These are phyloP conservation scores for Atkinsonella hypoxylon DNA, from an alignment of 2,329 filamentous ascomycete genomes.

Conservation along the genomic window DNA sequence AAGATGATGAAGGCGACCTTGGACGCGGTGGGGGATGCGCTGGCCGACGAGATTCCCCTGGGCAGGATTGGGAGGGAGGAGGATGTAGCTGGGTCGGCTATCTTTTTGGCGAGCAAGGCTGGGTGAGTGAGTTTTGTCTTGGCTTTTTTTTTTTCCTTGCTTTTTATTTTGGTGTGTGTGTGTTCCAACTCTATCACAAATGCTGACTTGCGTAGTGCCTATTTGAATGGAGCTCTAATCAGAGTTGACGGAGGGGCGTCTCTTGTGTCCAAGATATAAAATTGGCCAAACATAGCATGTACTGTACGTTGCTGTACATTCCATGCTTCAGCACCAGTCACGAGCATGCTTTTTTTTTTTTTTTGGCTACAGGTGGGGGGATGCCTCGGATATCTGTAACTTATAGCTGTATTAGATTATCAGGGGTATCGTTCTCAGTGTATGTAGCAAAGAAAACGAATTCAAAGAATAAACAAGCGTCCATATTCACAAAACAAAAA, in stretches of 20 bases:
- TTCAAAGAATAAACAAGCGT: background rate
- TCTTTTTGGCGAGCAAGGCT: constrained; percentile 57
- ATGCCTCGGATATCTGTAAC: too few relatives aligned
- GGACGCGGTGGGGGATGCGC: constrained; percentile 39
- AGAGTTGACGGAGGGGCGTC: constrained; percentile 47
- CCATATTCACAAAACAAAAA: background rate
- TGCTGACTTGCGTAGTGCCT: constrained; percentile 25
- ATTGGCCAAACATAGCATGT: background rate
- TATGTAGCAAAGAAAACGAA: background rate
- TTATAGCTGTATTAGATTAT: background rate
- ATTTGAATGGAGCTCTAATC: constrained; percentile 53
- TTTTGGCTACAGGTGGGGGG: too few relatives aligned
- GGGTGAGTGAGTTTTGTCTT: constrained; percentile 28
- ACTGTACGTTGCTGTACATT: background rate
- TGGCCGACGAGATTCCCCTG: constrained; percentile 49
- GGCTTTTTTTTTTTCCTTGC: background rate
- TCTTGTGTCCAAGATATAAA: constrained; percentile 32
- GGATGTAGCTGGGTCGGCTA: constrained; percentile 60
- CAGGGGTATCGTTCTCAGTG: constrained; percentile 2
- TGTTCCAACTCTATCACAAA: too few relatives aligned
- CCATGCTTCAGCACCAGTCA: background rate
- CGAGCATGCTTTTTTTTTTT: background rate
- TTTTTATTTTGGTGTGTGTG: too few relatives aligned
- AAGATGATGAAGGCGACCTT: constrained; percentile 58
- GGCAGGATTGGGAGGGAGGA: constrained; percentile 53